Evolutionary conservation across 2,329 filamentous ascomycete genomes (phyloP).

Genomic region (Botrytis elliptica): DNA sequence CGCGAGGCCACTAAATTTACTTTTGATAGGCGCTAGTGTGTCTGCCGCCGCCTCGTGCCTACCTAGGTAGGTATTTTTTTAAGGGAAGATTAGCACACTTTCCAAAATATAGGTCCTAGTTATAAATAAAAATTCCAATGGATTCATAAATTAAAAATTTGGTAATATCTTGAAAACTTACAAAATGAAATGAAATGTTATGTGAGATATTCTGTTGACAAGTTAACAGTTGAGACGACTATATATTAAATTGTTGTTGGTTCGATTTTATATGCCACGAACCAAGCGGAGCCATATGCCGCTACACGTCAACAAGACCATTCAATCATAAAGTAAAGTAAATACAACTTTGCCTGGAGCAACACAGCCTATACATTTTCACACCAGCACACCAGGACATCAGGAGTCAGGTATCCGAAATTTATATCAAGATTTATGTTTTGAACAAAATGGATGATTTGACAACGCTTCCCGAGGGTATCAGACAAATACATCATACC

Average conservation of each 20-base stretch:
- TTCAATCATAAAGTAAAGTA: background rate
- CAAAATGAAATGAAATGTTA: background rate
- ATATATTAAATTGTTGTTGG: background rate
- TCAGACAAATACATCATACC: slow-evolving; percentile 44
- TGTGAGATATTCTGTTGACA: background rate
- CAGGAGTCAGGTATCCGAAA: background rate
- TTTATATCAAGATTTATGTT: background rate
- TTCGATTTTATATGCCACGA: background rate
- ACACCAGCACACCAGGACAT: background rate
- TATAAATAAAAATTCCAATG: background rate
- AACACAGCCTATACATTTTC: background rate
- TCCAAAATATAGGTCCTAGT: background rate
- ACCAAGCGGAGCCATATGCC: background rate
- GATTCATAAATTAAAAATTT: background rate
- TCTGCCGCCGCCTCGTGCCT: background rate
- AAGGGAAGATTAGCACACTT: background rate
- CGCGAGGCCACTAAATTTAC: slow-evolving; percentile 19
- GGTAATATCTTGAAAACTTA: background rate
- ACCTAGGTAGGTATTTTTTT: background rate
- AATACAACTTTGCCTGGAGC: slow-evolving; percentile 1
- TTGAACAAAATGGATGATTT: slow-evolving; percentile 29
- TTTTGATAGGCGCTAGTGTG: slow-evolving; percentile 6
- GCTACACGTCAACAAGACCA: background rate
- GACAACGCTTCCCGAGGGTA: slow-evolving; percentile 38
- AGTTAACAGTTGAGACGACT: background rate